Conservation (phyloP, 2,329 filamentous ascomycete genomes). For the Colletotrichum aenigma region DNA sequence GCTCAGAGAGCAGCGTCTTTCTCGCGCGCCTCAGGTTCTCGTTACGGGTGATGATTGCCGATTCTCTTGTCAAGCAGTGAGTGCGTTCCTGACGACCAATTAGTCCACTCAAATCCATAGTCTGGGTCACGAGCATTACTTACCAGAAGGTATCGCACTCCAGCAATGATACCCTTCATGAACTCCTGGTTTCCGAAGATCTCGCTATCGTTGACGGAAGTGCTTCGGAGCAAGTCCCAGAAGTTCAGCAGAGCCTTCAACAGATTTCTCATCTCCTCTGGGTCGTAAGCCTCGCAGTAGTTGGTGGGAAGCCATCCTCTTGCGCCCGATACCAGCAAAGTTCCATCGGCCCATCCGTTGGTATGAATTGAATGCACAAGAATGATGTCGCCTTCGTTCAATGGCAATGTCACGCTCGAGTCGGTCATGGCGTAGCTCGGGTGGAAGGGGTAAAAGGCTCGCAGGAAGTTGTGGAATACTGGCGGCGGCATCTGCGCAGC, state of each 20-base stretch:
- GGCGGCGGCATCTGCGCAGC: slow-evolving; percentile 54
- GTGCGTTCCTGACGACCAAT: slow-evolving; percentile 74
- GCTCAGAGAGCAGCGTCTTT: slow-evolving; percentile 86
- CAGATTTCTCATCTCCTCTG: slow-evolving; percentile 82
- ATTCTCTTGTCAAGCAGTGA: slow-evolving; percentile 85
- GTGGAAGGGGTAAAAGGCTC: slow-evolving; percentile 92
- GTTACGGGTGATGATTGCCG: slow-evolving; percentile 73
- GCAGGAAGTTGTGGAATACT: slow-evolving; percentile 91
- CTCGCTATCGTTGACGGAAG: slow-evolving; percentile 74
- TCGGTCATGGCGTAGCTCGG: slow-evolving; percentile 79
- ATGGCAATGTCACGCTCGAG: slow-evolving; percentile 84
- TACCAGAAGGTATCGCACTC: slow-evolving; percentile 88
- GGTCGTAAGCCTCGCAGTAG: slow-evolving; percentile 95
- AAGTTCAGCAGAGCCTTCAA: slow-evolving; percentile 88
- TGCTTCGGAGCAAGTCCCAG: slow-evolving; percentile 87
- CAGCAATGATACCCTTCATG: slow-evolving; percentile 91
- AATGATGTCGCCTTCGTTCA: slow-evolving; percentile 90
- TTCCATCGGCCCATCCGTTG: slow-evolving; percentile 98
- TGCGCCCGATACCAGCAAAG: slow-evolving; percentile 81
- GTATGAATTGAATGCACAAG: slow-evolving; percentile 96
- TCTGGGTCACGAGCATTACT: slow-evolving; percentile 37
- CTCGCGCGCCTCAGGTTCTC: slow-evolving; percentile 79
- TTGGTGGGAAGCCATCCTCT: slow-evolving; percentile 97
- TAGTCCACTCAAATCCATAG: neutral
- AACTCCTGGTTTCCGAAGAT: slow-evolving; percentile 92